phyloP scores from a whole-genome alignment of 164 flowering plant species.

The Brasenia schreberi region DNA sequence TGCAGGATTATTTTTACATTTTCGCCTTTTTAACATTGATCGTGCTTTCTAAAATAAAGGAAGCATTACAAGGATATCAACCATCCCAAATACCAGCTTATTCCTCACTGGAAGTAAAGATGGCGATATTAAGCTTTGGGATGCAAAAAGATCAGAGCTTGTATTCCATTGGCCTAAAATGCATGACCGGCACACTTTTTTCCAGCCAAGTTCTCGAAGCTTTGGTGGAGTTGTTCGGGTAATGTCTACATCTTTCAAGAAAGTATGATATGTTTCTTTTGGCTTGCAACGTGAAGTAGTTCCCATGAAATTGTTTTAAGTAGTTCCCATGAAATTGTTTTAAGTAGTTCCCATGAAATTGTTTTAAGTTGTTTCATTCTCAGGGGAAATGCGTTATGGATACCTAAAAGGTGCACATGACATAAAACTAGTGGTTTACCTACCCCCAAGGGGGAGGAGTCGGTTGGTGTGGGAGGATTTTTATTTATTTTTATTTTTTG shows the following conservation, averaged over 20 bases:
- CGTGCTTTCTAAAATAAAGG: conserved; percentile 22
- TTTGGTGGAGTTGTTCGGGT: conserved; percentile 87
- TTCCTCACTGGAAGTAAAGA: conserved; percentile 97
- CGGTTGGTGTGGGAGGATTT: too few relatives aligned
- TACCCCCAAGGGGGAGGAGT: too few relatives aligned
- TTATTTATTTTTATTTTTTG: too few relatives aligned
- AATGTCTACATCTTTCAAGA: conserved; percentile 5
- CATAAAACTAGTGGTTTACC: too few relatives aligned
- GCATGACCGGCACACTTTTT: conserved; percentile 86
- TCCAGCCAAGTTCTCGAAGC: conserved; percentile 77
- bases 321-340: too few relatives aligned
- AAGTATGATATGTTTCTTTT: too few relatives aligned
- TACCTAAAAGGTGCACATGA: too few relatives aligned
- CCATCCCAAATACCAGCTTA: conserved; percentile 82
- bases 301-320: too few relatives aligned
- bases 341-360: too few relatives aligned
- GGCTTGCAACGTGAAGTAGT: too few relatives aligned
- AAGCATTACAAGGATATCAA: conserved; percentile 63
- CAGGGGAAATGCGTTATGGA: too few relatives aligned
- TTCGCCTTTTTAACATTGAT: background rate
- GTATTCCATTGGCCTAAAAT: conserved; percentile 82
- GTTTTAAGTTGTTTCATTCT: too few relatives aligned
- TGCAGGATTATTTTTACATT: background rate
- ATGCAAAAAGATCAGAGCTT: conserved; percentile 57
- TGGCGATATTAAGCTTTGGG: conserved; percentile 99